Evolutionary conservation across 495 filamentous ascomycete species (phyloP).

Genomic region (Penicillium waksmanii): DNA sequence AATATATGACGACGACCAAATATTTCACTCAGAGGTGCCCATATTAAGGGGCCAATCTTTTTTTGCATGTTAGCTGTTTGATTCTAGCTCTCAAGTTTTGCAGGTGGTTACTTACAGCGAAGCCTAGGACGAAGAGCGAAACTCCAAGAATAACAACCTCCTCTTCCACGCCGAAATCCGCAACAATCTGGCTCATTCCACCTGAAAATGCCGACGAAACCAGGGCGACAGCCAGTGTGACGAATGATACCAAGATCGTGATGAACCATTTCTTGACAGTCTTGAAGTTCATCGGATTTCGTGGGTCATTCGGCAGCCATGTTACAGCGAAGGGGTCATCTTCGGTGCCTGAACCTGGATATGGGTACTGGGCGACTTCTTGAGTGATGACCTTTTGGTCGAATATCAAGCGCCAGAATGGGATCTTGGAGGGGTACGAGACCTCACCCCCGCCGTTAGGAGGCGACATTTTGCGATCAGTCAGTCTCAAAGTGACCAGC

Average conservation of each 20-base stretch:
- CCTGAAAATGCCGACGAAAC: constrained; percentile 74
- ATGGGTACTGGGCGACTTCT: constrained; percentile 57
- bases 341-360: constrained; percentile 65
- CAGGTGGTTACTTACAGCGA: constrained; percentile 36
- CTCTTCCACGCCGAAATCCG: constrained; percentile 45
- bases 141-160: constrained; percentile 57
- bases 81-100: neutral
- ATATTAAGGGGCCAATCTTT: constrained; percentile 39
- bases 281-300: constrained; percentile 66
- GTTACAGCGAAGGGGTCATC: constrained; percentile 70
- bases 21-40: constrained; percentile 59
- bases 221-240: constrained; percentile 70
- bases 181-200: constrained; percentile 59
- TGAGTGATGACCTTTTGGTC: constrained; percentile 54
- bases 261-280: constrained; percentile 64
- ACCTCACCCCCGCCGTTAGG: constrained; percentile 21
- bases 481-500: neutral
- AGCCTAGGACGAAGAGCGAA: constrained; percentile 58
- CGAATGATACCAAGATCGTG: constrained; percentile 62
- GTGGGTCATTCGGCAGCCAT: constrained; percentile 66
- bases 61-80: constrained; percentile 24
- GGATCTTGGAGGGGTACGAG: constrained; percentile 32
- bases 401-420: constrained; percentile 44
- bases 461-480: constrained; percentile 11
- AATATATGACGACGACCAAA: constrained; percentile 74